Conservation (phyloP, 805 yeast genomes). For the Ogataea angusta region DNA sequence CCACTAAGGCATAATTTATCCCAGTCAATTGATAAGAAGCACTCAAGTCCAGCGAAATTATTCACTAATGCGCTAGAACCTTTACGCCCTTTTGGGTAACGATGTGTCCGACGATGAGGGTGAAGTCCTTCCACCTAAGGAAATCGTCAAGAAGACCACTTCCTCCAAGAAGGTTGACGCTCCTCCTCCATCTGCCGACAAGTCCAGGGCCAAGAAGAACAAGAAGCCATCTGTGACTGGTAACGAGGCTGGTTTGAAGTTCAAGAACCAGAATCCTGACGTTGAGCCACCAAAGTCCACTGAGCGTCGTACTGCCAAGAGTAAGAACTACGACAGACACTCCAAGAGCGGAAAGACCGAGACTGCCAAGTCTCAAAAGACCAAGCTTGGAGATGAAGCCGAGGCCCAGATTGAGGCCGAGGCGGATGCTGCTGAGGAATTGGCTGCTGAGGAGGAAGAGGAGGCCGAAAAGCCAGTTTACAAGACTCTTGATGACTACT, state of each 20-base stretch:
- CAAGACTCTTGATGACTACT: conserved; percentile 84
- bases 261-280: conserved; percentile 67
- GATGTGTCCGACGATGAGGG: conserved; percentile 79
- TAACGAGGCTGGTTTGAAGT: conserved; percentile 84
- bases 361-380: conserved; percentile 76
- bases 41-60: neutral
- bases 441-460: conserved; percentile 39
- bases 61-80: conserved; percentile 47
- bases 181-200: conserved; percentile 79
- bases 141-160: conserved; percentile 75
- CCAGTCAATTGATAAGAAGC: neutral
- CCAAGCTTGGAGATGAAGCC: conserved; percentile 89
- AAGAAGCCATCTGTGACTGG: conserved; percentile 71
- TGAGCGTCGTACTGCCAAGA: conserved; percentile 43
- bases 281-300: conserved; percentile 55
- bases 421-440: conserved; percentile 56
- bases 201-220: conserved; percentile 72
- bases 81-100: conserved; percentile 81
- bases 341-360: conserved; percentile 81
- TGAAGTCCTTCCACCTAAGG: conserved; percentile 57
- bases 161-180: conserved; percentile 84
- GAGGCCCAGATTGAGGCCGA: conserved; percentile 39
- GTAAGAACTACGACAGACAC: conserved; percentile 72
- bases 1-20: neutral
- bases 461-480: conserved; percentile 45